phyloP scores from a whole-genome alignment of 139 green algal genomes.

The Tetraselmis chui region DNA sequence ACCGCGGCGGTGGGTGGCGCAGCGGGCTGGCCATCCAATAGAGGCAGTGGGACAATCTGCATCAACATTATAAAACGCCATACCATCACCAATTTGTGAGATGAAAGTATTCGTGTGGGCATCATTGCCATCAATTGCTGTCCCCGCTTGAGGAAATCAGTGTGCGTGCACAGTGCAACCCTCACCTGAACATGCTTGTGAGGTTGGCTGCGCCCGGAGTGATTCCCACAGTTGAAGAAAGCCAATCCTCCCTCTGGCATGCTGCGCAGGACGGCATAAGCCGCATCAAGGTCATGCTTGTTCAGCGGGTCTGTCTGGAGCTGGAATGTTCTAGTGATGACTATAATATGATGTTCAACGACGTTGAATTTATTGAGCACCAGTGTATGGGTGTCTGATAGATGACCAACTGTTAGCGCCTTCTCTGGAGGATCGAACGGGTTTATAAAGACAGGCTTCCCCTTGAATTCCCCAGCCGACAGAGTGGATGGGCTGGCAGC shows the following conservation, averaged over 20 bases:
- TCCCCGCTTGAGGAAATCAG: too few relatives aligned
- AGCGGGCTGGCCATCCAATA: neutral
- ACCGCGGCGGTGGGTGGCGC: neutral
- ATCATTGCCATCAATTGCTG: too few relatives aligned
- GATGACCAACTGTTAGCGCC: conserved; percentile 56
- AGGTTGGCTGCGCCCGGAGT: conserved; percentile 68
- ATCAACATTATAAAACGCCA: too few relatives aligned
- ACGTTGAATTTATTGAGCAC: conserved; percentile 85
- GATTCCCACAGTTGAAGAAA: conserved; percentile 75
- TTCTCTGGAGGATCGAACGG: conserved; percentile 77
- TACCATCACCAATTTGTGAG: too few relatives aligned
- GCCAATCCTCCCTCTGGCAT: conserved; percentile 61
- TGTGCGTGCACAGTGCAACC: neutral
- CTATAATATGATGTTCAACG: conserved; percentile 54
- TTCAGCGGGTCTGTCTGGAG: conserved; percentile 57
- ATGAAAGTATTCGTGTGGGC: too few relatives aligned
- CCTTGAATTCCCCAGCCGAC: too few relatives aligned
- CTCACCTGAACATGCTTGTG: conserved; percentile 80
- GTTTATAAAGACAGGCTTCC: too few relatives aligned
- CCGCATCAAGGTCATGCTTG: conserved; percentile 13
- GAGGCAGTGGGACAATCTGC: neutral
- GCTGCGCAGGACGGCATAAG: conserved; percentile 16
- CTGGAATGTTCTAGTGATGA: conserved; percentile 67
- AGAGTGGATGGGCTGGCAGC: too few relatives aligned
- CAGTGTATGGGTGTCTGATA: conserved; percentile 24